phyloP scores from a whole-genome alignment of 1,284 basidiomycete species.

The Ceratobasidium sp. region DNA sequence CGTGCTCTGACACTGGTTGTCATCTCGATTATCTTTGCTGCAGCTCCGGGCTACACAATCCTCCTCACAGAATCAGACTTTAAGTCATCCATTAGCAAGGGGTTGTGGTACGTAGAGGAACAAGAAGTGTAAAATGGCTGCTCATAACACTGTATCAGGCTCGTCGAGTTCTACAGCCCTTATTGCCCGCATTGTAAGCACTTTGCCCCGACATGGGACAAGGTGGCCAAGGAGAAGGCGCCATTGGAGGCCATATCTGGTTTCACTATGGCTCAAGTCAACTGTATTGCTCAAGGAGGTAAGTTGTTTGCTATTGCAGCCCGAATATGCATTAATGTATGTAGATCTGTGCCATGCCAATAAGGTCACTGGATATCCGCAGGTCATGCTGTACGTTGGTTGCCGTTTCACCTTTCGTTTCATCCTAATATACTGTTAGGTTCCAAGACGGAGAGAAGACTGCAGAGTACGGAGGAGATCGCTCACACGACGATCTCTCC shows the following conservation, averaged over 20 bases:
- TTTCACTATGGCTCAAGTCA: conserved; percentile 84
- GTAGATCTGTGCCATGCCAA: conserved; percentile 82
- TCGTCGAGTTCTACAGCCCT: conserved; percentile 81
- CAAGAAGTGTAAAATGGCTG: background rate
- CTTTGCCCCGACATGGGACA: conserved; percentile 87
- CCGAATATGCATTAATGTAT: background rate
- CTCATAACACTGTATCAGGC: conserved; percentile 52
- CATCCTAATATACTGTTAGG: conserved; percentile 44
- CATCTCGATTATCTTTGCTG: background rate
- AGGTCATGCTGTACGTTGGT: conserved; percentile 72
- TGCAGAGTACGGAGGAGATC: conserved; percentile 66
- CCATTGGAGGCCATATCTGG: conserved; percentile 62
- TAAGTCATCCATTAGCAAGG: conserved; percentile 40
- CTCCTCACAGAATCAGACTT: conserved; percentile 46
- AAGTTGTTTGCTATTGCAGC: conserved; percentile 50
- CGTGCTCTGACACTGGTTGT: conserved; percentile 20
- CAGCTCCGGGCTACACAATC: background rate
- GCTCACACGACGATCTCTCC: conserved; percentile 63
- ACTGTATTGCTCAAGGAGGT: conserved; percentile 88
- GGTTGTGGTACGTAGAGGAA: conserved; percentile 47
- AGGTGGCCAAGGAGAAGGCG: conserved; percentile 68
- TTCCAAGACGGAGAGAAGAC: conserved; percentile 69
- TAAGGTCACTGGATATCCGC: conserved; percentile 78
- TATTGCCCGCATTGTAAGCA: conserved; percentile 80
- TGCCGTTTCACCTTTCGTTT: background rate